Conservation (phyloP, 176 grass and related monocot genomes). For the Oropetium thomaeum region DNA sequence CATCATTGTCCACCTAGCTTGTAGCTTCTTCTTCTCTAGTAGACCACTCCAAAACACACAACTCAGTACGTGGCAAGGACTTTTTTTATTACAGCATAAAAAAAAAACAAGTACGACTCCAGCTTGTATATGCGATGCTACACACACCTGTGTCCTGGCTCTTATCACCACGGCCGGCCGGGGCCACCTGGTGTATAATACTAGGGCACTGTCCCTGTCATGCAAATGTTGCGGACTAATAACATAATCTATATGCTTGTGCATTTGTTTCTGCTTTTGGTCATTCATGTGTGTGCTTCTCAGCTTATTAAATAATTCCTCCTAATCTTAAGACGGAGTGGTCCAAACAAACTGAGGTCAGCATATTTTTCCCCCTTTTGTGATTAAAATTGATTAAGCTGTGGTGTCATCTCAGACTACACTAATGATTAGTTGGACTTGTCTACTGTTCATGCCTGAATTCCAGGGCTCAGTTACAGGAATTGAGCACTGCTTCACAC, state of each 20-base stretch:
- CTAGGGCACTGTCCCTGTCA: slow-evolving; percentile 41
- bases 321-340: slow-evolving; percentile 12
- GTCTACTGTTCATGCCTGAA: slow-evolving; percentile 21
- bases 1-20: slow-evolving; percentile 42
- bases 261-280: slow-evolving; percentile 10
- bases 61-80: too few relatives aligned
- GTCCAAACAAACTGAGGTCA: slow-evolving; percentile 37
- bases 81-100: too few relatives aligned
- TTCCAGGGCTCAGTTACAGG: slow-evolving; percentile 10
- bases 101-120: not conserved
- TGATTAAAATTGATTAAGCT: not conserved
- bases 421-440: slow-evolving; percentile 28
- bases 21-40: slow-evolving; percentile 14
- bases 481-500: slow-evolving; percentile 29
- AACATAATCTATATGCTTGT: not conserved
- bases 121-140: slow-evolving; percentile 27
- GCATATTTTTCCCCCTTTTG: slow-evolving; percentile 7
- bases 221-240: slow-evolving; percentile 19
- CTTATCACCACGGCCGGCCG: not conserved
- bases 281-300: slow-evolving; percentile 28
- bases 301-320: slow-evolving; percentile 39
- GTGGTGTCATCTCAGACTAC: slow-evolving; percentile 28
- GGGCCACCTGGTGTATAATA: slow-evolving; percentile 36
- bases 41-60: slow-evolving; percentile 40
- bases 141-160: slow-evolving; percentile 7